Evolutionary conservation across 2,329 filamentous ascomycete species (phyloP).

Genomic region (Neofusicoccum umdonicola): DNA sequence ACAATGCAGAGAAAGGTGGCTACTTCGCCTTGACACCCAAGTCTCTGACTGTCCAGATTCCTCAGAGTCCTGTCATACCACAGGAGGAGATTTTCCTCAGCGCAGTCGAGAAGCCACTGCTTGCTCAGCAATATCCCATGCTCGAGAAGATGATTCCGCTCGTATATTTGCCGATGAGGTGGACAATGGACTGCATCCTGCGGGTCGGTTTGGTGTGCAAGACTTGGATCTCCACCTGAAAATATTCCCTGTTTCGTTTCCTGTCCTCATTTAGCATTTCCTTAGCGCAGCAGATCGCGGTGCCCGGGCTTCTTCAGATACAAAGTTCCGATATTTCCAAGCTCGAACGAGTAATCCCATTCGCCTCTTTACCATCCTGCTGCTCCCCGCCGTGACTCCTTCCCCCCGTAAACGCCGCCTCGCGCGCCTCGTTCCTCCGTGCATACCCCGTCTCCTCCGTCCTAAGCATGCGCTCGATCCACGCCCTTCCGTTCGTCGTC

Average conservation of each 20-base stretch:
- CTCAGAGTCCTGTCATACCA: neutral
- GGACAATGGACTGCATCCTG: neutral
- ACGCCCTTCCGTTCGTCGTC: conserved; percentile 66
- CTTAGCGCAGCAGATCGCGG: neutral
- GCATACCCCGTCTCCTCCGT: conserved; percentile 60
- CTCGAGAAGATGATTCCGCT: neutral
- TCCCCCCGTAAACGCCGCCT: no score
- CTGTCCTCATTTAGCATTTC: no score
- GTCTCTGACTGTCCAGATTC: conserved; percentile 1
- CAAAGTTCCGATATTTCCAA: neutral
- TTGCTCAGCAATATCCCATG: neutral
- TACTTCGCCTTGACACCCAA: conserved; percentile 27
- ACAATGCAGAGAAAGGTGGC: conserved; percentile 25
- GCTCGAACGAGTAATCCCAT: neutral
- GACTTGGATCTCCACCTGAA: neutral
- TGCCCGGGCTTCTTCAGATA: neutral
- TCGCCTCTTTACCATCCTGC: no score
- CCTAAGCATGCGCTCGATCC: conserved; percentile 56
- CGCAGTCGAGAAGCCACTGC: neutral
- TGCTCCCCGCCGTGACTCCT: no score
- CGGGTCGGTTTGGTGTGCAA: neutral
- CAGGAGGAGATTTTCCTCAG: neutral
- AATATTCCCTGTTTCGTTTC: neutral
- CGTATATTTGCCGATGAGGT: neutral
- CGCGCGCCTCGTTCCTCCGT: conserved; percentile 47